Percentiles rank a stretch among this genome's conserved stretches.
Conservation (phyloP, 2,329 filamentous ascomycete species). For the Diaporthe nobilis region DNA sequence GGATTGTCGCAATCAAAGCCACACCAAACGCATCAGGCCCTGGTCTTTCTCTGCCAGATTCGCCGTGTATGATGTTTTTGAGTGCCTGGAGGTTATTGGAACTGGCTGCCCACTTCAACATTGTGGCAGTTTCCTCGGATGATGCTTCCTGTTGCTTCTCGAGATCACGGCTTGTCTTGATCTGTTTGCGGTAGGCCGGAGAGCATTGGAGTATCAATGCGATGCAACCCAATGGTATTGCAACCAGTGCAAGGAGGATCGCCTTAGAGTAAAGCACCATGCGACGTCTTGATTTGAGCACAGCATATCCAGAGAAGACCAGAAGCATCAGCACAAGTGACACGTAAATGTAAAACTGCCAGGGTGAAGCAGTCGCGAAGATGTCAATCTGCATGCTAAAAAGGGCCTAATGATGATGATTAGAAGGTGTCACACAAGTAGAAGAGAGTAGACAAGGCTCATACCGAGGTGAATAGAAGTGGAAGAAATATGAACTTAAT, state of each 20-base stretch:
- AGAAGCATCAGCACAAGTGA: not conserved
- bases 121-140: constrained; percentile 3
- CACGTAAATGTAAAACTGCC: constrained; percentile 3
- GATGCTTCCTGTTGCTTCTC: not conserved
- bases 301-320: not conserved
- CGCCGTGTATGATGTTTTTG: not conserved
- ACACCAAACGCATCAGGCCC: not conserved
- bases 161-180: not conserved
- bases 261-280: not conserved
- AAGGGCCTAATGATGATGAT: not conserved
- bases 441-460: not conserved
- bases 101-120: constrained; percentile 5
- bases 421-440: not conserved
- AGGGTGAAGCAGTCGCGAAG: constrained; percentile 1
- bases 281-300: not conserved
- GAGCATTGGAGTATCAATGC: not conserved
- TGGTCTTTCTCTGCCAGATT: not conserved
- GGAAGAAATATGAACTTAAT: not conserved
- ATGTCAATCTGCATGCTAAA: not conserved
- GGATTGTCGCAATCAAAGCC: not conserved
- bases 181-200: not conserved
- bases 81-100: constrained; percentile 7
- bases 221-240: not conserved
- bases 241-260: not conserved
- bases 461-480: not conserved